Percentiles rank a stretch among this genome's conserved stretches.
These are phyloP conservation scores for Pigoraptor vietnamica DNA, from an alignment of 78 protist genomes.

Conservation along the genomic window DNA sequence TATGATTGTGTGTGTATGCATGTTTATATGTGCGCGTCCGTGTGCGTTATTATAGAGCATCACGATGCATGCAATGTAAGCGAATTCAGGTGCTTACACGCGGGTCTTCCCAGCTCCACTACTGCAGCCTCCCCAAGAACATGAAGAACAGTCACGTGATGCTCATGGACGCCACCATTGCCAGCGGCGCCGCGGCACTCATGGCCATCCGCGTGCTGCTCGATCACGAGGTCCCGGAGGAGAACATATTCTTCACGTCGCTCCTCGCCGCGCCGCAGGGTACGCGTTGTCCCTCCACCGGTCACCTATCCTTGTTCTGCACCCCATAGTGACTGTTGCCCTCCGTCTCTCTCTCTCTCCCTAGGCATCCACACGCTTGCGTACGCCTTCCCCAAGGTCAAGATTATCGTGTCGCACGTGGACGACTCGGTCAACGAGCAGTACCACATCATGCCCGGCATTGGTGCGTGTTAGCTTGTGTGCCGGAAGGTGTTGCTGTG, in stretches of 20 bases:
- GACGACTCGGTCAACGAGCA: neutral
- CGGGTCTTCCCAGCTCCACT: slow-evolving; percentile 3
- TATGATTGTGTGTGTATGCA: neutral
- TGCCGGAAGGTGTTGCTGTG: neutral
- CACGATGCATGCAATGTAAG: no score
- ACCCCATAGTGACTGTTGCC: neutral
- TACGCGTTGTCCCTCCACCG: neutral
- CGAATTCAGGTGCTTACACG: no score
- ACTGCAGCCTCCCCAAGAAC: slow-evolving; percentile 11
- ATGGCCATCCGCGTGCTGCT: slow-evolving; percentile 38
- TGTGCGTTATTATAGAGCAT: neutral
- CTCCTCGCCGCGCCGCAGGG: neutral
- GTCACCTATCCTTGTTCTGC: neutral
- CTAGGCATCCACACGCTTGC: slow-evolving; percentile 23
- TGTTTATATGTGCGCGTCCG: neutral
- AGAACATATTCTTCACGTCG: neutral
- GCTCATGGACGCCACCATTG: slow-evolving; percentile 23
- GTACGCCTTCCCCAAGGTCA: slow-evolving; percentile 27
- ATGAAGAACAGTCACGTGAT: neutral
- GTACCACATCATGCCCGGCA: slow-evolving; percentile 26
- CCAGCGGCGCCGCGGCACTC: slow-evolving; percentile 17
- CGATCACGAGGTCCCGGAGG: slow-evolving; percentile 34
- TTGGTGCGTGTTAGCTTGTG: neutral
- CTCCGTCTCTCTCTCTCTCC: neutral
- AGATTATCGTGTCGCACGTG: neutral